A percentile compares a stretch with the other conserved stretches of the same genome.
These are phyloP conservation scores for Neurospora sp. DNA, from an alignment of 495 filamentous ascomycete genomes.

Conservation along the genomic window DNA sequence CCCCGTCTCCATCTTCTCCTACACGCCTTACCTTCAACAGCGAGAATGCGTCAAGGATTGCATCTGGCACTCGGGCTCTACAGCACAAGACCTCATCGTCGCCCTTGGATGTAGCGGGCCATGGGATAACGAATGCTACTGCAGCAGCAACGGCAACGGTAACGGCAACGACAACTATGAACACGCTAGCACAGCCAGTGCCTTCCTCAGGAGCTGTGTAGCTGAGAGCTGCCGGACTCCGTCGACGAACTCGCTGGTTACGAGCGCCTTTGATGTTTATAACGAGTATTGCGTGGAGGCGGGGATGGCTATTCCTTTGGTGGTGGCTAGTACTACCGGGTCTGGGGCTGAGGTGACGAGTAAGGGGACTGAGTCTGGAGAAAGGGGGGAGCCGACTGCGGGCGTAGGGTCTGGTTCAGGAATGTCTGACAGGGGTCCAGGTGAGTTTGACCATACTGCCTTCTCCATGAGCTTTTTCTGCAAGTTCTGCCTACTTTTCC, in stretches of 20 bases:
- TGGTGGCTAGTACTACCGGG: not conserved
- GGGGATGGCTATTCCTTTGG: not conserved
- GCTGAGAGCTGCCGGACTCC: not conserved
- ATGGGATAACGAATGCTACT: conserved; percentile 6
- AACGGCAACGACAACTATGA: not conserved
- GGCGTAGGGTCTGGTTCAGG: not conserved
- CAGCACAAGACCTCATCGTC: not conserved
- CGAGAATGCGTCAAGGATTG: conserved; percentile 9
- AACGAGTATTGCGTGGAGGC: conserved; percentile 1
- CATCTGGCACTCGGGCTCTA: not conserved
- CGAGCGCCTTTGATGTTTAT: not conserved
- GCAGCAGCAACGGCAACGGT: not conserved
- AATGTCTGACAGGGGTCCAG: not conserved
- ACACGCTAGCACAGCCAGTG: not conserved
- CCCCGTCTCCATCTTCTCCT: conserved; percentile 1
- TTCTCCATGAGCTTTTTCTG: not conserved
- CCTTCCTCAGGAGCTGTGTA: conserved; percentile 4
- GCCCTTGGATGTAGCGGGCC: conserved; percentile 4
- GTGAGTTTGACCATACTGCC: not conserved
- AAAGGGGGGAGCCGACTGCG: not conserved
- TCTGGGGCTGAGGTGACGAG: not conserved
- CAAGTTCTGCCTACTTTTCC: not conserved
- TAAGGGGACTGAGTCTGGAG: not conserved
- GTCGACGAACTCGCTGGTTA: not conserved
- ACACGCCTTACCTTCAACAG: not conserved